Evolutionary conservation across 177 flowering plant genomes (phyloP), one percentile per base, ranked within the genome.

Genomic region (Vitis hybrid): DNA sequence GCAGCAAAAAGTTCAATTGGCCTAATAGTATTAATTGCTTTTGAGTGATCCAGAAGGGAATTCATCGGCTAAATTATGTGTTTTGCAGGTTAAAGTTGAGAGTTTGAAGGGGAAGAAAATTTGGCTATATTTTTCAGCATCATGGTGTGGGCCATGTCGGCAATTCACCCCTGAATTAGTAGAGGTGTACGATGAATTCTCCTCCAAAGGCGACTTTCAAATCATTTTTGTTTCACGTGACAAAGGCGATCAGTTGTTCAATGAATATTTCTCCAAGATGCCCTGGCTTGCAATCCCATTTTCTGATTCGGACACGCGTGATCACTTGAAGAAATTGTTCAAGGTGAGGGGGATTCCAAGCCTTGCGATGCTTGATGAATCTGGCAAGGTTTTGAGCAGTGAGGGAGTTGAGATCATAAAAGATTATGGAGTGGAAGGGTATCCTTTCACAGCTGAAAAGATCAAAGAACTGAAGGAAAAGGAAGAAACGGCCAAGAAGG

Each of bases 241-340:
- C 71, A 29, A 66, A 59, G 81, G 85, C 68, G 82, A 82, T 11
- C 81, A 81, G 50, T 75, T 88, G 0, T 85, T 82, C 62, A 59
- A 73, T 11, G 55, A 18, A 3, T 85, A 87, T 71, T 85, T 87
- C 76, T 82, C 85, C 45, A 79, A 82, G 75, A 87, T 87, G 88
- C 87, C 90, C 52, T 87, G 90, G 87, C 83, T 87, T 58, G 90
- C 86, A 0, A 62, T 87, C 53, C 97, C 97, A 1, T 87, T 85
- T 70, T 80, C 89, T 22, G 93, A 91, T 78, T 78, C 80, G 2
- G 81, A 76, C 14, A 72, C 72, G 2, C 81, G 82, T 3, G 70
- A 78, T 1, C 31, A 51, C 6, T 63, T 92, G 48, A 59, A 81
- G 49, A 59, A 76, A 33, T 49, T 81, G 70, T 92, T 90, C 61